Evolutionary conservation across 2,329 filamentous ascomycete genomes (phyloP), one percentile per base, ranked within the genome.

Genomic region (Pseudogymnoascus sp.): DNA sequence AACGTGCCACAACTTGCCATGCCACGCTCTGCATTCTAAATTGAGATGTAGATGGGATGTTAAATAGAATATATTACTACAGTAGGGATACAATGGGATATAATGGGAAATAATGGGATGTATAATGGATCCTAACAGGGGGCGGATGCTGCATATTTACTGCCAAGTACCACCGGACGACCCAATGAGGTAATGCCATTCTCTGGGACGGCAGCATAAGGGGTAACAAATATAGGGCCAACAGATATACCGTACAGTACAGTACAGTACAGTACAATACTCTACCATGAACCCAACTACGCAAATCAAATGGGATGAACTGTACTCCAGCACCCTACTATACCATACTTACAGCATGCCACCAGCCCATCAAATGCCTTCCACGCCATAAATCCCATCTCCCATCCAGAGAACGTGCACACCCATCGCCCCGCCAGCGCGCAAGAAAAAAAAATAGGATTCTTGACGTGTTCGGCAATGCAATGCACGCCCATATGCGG

Each of bases 381-480:
- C n/a, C n/a, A n/a, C n/a, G n/a, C n/a, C n/a, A n/a, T n/a, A n/a
- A n/a, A n/a, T n/a, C n/a, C n/a, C n/a, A n/a, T n/a, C n/a, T n/a
- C n/a, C n/a, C n/a, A n/a, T n/a, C n/a, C 39, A 42, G 39, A 42
- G 21, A 25, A 45, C 40, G 40, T 45, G 10, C 40, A 45, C 40
- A n/a, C 21, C 39, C 36, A 45, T 45, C 21, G 7, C 40, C 40
- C 40, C 40, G 40, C 40, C 40, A 45, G 40, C 40, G 21, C 8
- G 33, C 10, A 45, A 13, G 21, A 45, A 25, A 27, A 45, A 45
- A 42, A 45, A 45, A 13, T 25, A 45, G 40, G 18, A 45, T 45
- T 45, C 40, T 45, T 45, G 40, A 45, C 40, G 40, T 45, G 40
- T 45, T 25, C 40, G 40, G 40, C 40, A 45, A 45, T 45, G 40